These are phyloP conservation scores for Talaromyces proteolyticus DNA, from an alignment of 495 filamentous ascomycete species.

Conservation along the genomic window DNA sequence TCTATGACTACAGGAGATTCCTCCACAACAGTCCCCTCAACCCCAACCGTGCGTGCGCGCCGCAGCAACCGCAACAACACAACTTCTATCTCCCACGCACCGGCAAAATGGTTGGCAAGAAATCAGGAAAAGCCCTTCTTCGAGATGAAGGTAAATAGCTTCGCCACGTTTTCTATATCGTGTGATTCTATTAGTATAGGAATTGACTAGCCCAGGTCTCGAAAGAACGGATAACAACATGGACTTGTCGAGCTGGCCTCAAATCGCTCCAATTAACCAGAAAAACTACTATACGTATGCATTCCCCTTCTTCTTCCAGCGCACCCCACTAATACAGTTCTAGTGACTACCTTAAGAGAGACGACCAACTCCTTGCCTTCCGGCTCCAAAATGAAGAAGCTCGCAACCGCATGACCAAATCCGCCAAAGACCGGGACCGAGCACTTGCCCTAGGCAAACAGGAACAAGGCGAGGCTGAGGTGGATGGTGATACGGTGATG, in stretches of 20 bases:
- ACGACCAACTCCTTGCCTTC: conserved; percentile 89
- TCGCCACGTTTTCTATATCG: too few species aligned
- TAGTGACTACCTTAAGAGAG: conserved; percentile 95
- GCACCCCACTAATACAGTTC: conserved; percentile 6
- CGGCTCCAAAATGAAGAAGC: conserved; percentile 80
- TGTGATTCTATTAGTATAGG: too few species aligned
- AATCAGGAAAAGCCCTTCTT: conserved; percentile 56
- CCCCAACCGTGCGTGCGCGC: background rate
- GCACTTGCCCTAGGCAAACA: conserved; percentile 64
- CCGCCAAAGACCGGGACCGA: conserved; percentile 79
- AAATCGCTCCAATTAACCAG: conserved; percentile 89
- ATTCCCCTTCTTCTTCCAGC: background rate
- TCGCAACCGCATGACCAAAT: conserved; percentile 70
- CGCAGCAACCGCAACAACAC: background rate
- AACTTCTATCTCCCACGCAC: background rate
- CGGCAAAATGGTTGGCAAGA: conserved; percentile 57
- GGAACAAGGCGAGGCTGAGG: conserved; percentile 45
- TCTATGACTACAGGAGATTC: background rate
- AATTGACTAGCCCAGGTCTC: conserved; percentile 58
- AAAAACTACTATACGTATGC: conserved; percentile 99
- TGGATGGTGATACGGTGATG: conserved; percentile 56
- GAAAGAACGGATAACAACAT: conserved; percentile 97
- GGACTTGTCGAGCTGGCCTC: conserved; percentile 89
- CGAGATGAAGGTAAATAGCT: conserved; percentile 52
- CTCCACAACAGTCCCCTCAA: too few species aligned